Conservation (phyloP, 768 basidiomycete genomes). For the Hygrophoropsis aurantiaca region DNA sequence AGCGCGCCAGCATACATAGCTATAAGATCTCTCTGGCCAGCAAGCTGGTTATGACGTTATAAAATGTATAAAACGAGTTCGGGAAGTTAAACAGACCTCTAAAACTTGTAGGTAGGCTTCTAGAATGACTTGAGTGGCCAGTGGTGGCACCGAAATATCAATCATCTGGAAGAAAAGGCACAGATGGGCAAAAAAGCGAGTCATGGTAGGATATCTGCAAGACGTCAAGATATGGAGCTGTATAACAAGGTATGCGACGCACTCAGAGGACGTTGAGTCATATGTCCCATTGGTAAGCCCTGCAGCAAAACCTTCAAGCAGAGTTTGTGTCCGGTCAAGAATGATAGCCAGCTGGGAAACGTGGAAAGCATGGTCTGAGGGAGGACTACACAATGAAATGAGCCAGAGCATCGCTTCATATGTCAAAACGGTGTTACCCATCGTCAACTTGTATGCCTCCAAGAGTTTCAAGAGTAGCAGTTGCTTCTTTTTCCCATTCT, state of each 20-base stretch:
- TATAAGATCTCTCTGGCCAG: conserved; percentile 82
- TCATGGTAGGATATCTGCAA: conserved; percentile 64
- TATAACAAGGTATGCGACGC: conserved; percentile 20
- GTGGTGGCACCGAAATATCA: conserved; percentile 67
- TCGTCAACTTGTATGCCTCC: conserved; percentile 59
- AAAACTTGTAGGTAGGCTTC: conserved; percentile 88
- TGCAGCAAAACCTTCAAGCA: conserved; percentile 69
- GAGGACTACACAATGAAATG: conserved; percentile 37
- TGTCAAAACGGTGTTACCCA: conserved; percentile 43
- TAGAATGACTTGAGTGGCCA: conserved; percentile 77
- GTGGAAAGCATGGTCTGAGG: conserved; percentile 76
- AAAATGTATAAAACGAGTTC: not conserved
- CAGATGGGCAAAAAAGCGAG: conserved; percentile 91
- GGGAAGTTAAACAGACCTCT: conserved; percentile 50
- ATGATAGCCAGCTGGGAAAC: conserved; percentile 81
- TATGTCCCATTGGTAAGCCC: conserved; percentile 55
- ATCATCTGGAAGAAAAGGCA: conserved; percentile 88
- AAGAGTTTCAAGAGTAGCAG: conserved; percentile 54
- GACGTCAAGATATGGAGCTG: conserved; percentile 10
- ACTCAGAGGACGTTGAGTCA: conserved; percentile 54
- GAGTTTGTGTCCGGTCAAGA: conserved; percentile 59
- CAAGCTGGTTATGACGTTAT: conserved; percentile 40
- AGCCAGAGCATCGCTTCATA: conserved; percentile 1
- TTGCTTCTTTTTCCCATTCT: conserved; percentile 69
- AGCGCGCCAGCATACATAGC: conserved; percentile 92